Percentiles rank a stretch among this genome's conserved stretches.
Conservation (phyloP, 202 grass and related monocot genomes). For the Saccharum hybrid region DNA sequence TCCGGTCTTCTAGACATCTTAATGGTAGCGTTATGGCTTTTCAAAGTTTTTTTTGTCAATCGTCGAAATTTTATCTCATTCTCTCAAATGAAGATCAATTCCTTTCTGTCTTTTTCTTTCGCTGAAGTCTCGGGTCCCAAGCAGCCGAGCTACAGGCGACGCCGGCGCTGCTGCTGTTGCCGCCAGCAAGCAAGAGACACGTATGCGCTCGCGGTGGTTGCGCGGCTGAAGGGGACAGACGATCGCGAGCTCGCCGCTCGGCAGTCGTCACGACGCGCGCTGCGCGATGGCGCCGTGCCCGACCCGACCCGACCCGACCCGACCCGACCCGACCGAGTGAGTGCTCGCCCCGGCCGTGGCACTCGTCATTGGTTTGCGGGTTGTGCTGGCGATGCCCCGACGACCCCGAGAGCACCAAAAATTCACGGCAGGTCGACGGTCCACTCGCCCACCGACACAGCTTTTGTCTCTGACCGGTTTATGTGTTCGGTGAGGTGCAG, state of each 20-base stretch:
- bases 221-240: not conserved
- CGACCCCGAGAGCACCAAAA: not conserved
- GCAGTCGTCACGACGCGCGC: too few species aligned
- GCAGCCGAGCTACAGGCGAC: too few species aligned
- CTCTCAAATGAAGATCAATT: too few species aligned
- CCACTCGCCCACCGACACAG: constrained; percentile 25
- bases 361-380: not conserved
- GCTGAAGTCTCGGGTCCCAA: too few species aligned
- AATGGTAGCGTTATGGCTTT: too few species aligned
- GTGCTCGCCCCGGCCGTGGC: not conserved
- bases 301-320: not conserved
- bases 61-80: too few species aligned
- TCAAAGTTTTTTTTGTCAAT: too few species aligned
- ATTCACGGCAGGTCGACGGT: not conserved
- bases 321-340: not conserved
- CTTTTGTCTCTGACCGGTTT: not conserved
- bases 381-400: not conserved
- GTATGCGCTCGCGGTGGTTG: not conserved
- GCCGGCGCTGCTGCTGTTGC: too few species aligned
- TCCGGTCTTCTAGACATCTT: too few species aligned
- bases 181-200: not conserved
- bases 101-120: too few species aligned
- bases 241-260: not conserved
- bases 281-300: not conserved
- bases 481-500: not conserved